Evolutionary conservation across 306 rosid species (phyloP).

Genomic region (Hippophae tibetana): DNA sequence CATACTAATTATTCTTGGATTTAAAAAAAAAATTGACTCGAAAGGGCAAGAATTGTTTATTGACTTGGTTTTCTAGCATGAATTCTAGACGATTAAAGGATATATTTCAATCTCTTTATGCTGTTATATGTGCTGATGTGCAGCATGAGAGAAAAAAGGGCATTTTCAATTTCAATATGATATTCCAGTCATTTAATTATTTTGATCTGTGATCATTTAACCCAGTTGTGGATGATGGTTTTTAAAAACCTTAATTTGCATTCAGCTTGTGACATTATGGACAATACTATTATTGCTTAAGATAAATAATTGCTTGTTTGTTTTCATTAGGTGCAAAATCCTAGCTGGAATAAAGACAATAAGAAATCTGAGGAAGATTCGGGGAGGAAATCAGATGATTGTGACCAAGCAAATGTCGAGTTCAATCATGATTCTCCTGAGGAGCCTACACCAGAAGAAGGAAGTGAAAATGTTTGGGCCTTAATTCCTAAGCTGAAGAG

Average conservation of each 20-base stretch:
- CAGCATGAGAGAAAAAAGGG: neutral
- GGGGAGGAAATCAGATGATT: conserved; percentile 29
- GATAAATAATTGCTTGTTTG: conserved; percentile 18
- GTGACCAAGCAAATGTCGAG: conserved; percentile 34
- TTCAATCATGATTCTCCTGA: conserved; percentile 22
- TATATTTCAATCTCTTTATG: neutral
- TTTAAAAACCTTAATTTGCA: neutral
- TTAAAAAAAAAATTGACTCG: neutral
- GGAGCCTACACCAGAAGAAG: conserved; percentile 38
- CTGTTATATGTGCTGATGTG: neutral
- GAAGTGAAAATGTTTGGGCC: conserved; percentile 63
- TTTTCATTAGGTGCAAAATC: conserved; percentile 42
- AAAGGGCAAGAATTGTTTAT: conserved; percentile 5
- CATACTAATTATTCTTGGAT: no score
- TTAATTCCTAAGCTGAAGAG: conserved; percentile 36
- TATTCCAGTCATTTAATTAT: neutral
- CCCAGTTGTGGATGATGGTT: neutral
- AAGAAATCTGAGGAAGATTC: conserved; percentile 33
- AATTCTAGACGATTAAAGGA: neutral
- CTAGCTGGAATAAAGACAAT: conserved; percentile 42
- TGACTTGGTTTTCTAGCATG: neutral
- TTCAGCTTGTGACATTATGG: neutral
- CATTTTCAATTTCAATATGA: neutral
- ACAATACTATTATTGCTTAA: conserved; percentile 1
- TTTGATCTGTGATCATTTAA: neutral